These are phyloP conservation scores for Amanita polypyramis DNA, from an alignment of 768 basidiomycete genomes.

Conservation along the genomic window DNA sequence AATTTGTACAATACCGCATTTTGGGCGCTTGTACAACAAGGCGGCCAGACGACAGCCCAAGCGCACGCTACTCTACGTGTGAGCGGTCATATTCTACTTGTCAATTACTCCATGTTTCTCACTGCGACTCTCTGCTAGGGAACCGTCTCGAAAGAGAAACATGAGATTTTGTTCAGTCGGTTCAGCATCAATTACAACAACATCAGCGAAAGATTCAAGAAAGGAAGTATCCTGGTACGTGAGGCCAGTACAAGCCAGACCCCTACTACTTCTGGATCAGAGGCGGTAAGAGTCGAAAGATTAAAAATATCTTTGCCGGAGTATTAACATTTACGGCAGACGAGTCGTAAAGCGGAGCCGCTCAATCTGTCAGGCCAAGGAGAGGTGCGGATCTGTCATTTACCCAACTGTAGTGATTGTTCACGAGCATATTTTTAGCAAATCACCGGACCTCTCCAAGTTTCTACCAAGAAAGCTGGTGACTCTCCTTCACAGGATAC, in stretches of 20 bases:
- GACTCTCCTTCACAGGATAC: slow-evolving; percentile 5
- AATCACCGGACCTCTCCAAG: background rate
- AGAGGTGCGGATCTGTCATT: background rate
- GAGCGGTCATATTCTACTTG: slow-evolving; percentile 9
- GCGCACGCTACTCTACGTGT: slow-evolving; percentile 79
- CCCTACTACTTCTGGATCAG: background rate
- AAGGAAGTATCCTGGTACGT: slow-evolving; percentile 78
- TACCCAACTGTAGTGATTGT: no score
- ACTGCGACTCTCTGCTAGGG: slow-evolving; percentile 38
- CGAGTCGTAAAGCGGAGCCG: background rate
- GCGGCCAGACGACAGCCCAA: slow-evolving; percentile 65
- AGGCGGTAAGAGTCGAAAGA: background rate
- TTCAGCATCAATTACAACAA: slow-evolving; percentile 87
- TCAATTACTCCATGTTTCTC: background rate
- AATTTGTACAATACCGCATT: slow-evolving; percentile 95
- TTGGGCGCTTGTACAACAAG: slow-evolving; percentile 86
- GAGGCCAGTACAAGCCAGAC: slow-evolving; percentile 18
- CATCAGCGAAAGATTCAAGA: slow-evolving; percentile 60
- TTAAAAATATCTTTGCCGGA: background rate
- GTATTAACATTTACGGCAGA: background rate
- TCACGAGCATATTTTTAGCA: background rate
- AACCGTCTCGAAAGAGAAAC: slow-evolving; percentile 80
- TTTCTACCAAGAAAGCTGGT: background rate
- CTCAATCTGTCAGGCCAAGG: background rate
- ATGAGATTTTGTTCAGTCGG: slow-evolving; percentile 78